Evolutionary conservation across 2,329 filamentous ascomycete species (phyloP), one percentile per base, ranked within the genome.

Genomic region (Botryotinia globosa): DNA sequence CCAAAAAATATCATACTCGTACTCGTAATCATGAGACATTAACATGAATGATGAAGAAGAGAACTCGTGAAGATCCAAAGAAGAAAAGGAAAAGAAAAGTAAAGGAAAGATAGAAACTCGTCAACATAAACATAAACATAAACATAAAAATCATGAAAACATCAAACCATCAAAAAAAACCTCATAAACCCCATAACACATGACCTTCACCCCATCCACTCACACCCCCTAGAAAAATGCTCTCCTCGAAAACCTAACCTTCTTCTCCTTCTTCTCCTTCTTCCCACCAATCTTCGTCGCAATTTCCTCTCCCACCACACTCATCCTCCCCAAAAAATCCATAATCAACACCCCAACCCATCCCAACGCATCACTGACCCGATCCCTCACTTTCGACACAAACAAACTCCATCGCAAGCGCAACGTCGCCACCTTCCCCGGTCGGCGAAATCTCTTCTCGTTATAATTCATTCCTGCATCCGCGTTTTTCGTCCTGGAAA

Each of bases 201-300:
- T 32, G 3, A 29, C 12, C 10, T 14, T 10, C 32, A 39, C 32
- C 32, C 22, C 29, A 12, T 2, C 58, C 12, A 5, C 37, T 39
- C 37, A 8, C 25, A n/a, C 45, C 32, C 4, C 34, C 18, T 22
- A 45, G 29, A 51, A 51, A n/a, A 58, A 39, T 0, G 42, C 45
- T 32, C 42, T 51, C 68, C n/a, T 63, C 32, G 56, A 22, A 42
- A 70, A 70, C 42, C 58, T 64, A 62, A 70, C 54, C n/a, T 67
- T 67, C 64, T 39, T 29, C 64, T 18, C 37, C 14, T 54, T 54
- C 34, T 67, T 67, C 64, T 22, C 34, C 25, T 29, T 56, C 48
- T 56, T 56, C 3, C 48, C 25, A 12, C 12, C 25, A 16, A n/a
- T 25, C 25, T n/a, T 66, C 25, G 14, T 20, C 20, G 3, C 7